These are phyloP conservation scores for Xenosphaeropsis pyriputrescens DNA, from an alignment of 2,329 filamentous ascomycete species.

Conservation along the genomic window DNA sequence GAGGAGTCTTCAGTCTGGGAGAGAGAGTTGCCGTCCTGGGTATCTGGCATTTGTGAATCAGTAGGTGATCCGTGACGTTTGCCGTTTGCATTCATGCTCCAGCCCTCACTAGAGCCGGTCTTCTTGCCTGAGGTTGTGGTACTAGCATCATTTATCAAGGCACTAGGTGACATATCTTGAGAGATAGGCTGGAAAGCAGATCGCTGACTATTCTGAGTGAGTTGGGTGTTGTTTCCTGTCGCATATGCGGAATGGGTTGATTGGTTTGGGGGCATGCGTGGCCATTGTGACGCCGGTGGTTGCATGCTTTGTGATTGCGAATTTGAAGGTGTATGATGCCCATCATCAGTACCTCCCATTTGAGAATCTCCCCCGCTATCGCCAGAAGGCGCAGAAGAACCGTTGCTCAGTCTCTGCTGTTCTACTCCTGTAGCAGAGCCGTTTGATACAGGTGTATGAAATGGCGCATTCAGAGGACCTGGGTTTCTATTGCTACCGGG, in stretches of 20 bases:
- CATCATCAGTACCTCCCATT: conserved; percentile 42
- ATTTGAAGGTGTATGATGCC: conserved; percentile 29
- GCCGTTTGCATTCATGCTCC: conserved; percentile 61
- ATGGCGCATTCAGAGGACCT: conserved; percentile 11
- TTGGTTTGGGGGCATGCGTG: conserved; percentile 24
- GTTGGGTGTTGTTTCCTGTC: conserved; percentile 32
- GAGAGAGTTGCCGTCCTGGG: conserved; percentile 25
- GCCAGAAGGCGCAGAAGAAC: conserved; percentile 30
- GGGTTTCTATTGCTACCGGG: conserved; percentile 27
- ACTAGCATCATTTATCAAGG: conserved; percentile 68
- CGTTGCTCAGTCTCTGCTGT: conserved; percentile 31
- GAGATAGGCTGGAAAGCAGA: conserved; percentile 44
- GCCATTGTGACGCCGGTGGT: conserved; percentile 28
- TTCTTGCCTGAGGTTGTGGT: conserved; percentile 78
- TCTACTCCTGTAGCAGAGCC: conserved; percentile 31
- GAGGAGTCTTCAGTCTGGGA: conserved; percentile 33
- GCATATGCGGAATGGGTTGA: conserved; percentile 14
- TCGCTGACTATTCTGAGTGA: conserved; percentile 34
- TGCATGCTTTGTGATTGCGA: conserved; percentile 27
- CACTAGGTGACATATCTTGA: conserved; percentile 40
- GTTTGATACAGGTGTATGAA: conserved; percentile 41
- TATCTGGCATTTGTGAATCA: conserved; percentile 33
- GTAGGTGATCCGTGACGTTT: conserved; percentile 23
- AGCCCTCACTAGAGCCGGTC: conserved; percentile 48
- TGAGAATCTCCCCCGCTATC: conserved; percentile 34